Evolutionary conservation across 2,329 filamentous ascomycete species (phyloP), one percentile per base, ranked within the genome.

Genomic region (Nothopassalora personata): DNA sequence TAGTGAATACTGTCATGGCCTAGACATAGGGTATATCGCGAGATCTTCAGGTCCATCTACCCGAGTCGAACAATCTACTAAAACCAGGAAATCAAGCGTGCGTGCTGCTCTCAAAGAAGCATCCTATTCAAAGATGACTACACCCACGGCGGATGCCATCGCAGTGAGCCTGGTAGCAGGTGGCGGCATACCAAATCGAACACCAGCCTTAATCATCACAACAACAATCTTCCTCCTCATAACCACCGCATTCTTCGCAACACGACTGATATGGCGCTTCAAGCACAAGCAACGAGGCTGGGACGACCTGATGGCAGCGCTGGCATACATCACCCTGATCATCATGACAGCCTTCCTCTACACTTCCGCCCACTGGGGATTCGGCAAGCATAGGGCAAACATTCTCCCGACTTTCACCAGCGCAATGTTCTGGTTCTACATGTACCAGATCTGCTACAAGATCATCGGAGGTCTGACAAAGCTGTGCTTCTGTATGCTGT

Each of bases 371-470:
- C 60, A 67, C 51, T 64, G 65, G 46, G 66, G 66, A 8, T 68
- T 69, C 48, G 67, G 66, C 27, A 68, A 68, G 55, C 67, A 67
- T 49, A 45, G 49, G 23, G 18, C 27, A 7, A 52, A 62, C 46
- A 64, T 66, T 15, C 39, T 55, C 19, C 43, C 57, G 4, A 66
- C 64, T 18, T 62, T 64, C 31, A 18, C 53, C 2, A 27, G 47
- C 2, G 63, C 67, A 5, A 59, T 68, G 62, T 58, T 60, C 46
- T 68, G 62, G 39, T 68, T 68, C 63, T 69, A 67, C 33, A 60
- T 69, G 31, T 69, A 68, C 33, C 66, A 67, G 62, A 67, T 68
- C 33, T 66, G 61, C 49, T 69, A 68, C 55, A 68, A 68, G 53
- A 51, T 68, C 11, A 55, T 68, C 18, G 66, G 63, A 3, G 63